Percentiles rank a stretch among this genome's conserved stretches.
phyloP scores from a whole-genome alignment of 495 filamentous ascomycete species.

The Penicillium dipodomyicola region DNA sequence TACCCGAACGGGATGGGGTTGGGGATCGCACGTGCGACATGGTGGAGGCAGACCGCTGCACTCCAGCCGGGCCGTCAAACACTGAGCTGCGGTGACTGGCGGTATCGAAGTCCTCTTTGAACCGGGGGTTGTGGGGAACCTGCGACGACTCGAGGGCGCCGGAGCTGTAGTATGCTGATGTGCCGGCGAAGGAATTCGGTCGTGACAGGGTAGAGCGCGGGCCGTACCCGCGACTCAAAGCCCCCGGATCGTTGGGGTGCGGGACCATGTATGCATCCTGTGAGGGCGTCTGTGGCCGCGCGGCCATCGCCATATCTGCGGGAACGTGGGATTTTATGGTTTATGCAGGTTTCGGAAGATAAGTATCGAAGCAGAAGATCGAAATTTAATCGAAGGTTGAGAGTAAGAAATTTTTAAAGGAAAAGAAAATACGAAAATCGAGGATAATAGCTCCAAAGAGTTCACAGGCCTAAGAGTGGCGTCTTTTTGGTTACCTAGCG shows the following conservation, averaged over 20 bases:
- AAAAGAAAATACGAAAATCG: constrained; percentile 12
- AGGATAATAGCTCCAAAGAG: constrained; percentile 4
- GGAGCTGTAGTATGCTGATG: constrained; percentile 38
- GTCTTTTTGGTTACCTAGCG: constrained; percentile 29
- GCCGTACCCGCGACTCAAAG: constrained; percentile 35
- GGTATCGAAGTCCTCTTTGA: constrained; percentile 71
- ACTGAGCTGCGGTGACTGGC: constrained; percentile 62
- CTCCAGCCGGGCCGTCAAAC: constrained; percentile 44
- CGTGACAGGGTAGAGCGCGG: constrained; percentile 33
- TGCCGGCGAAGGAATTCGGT: constrained; percentile 41
- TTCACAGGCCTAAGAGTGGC: constrained; percentile 9
- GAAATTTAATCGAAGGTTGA: no score
- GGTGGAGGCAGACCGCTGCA: constrained; percentile 53
- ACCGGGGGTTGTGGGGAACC: constrained; percentile 49
- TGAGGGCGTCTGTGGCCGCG: constrained; percentile 44
- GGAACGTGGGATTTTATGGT: constrained; percentile 20
- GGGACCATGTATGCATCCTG: constrained; percentile 42
- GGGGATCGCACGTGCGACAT: constrained; percentile 50
- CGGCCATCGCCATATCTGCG: constrained; percentile 41
- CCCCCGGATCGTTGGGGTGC: constrained; percentile 28
- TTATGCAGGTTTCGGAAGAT: constrained; percentile 8
- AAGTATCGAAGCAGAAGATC: constrained; percentile 6
- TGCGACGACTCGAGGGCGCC: constrained; percentile 44
- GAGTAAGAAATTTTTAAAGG: neutral
- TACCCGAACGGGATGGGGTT: constrained; percentile 67